Conservation (phyloP, 768 basidiomycete genomes). For the Calocybe indica region DNA sequence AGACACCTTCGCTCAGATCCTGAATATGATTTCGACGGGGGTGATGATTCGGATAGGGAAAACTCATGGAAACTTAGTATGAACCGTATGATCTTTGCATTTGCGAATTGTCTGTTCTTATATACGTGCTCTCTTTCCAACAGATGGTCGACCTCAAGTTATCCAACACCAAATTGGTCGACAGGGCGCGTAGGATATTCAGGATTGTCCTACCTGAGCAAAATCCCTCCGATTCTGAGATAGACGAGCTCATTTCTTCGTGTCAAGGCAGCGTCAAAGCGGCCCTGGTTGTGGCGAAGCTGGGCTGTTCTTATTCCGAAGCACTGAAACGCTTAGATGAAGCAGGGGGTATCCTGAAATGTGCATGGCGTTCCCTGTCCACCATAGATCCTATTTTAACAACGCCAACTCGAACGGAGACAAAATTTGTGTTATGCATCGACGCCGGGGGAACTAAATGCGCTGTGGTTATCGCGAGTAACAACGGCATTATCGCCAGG, state of each 20-base stretch:
- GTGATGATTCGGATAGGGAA: conserved; percentile 27
- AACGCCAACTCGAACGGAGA: background rate
- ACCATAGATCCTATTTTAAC: background rate
- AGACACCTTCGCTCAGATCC: conserved; percentile 12
- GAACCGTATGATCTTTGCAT: conserved; percentile 1
- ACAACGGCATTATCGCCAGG: conserved; percentile 12
- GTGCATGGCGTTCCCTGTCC: conserved; percentile 8
- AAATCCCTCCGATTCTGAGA: conserved; percentile 15
- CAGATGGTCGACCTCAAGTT: conserved; percentile 30
- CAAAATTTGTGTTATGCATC: conserved; percentile 14
- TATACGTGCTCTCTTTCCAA: background rate
- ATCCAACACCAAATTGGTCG: conserved; percentile 22
- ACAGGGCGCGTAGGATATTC: conserved; percentile 24
- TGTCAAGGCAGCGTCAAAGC: conserved; percentile 26
- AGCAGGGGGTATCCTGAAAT: conserved; percentile 15
- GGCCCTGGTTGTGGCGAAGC: conserved; percentile 21
- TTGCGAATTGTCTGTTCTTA: background rate
- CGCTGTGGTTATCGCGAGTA: conserved; percentile 14
- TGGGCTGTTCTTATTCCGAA: conserved; percentile 12
- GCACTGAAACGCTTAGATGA: conserved; percentile 10
- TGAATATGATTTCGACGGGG: conserved; percentile 31
- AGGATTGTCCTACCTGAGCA: conserved; percentile 17
- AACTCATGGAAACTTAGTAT: conserved; percentile 27
- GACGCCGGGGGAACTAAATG: conserved; percentile 23
- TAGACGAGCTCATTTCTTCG: conserved; percentile 21